Percentiles rank a stretch among this genome's conserved stretches.
Conservation (phyloP, 2,329 filamentous ascomycete genomes). For the Aureobasidium sp. region DNA sequence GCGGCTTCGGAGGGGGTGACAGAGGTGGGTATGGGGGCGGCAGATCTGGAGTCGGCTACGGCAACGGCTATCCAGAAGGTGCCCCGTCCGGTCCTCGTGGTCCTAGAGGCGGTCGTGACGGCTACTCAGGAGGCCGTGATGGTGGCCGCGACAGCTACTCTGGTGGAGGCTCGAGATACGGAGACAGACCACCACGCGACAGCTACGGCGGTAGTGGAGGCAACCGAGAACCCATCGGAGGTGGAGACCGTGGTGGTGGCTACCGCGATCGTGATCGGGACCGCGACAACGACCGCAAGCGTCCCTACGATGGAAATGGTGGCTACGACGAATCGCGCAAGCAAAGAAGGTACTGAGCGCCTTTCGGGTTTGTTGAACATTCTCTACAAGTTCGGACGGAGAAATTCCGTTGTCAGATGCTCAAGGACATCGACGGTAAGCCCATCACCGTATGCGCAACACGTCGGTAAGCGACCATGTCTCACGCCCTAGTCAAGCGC, state of each 20-base stretch:
- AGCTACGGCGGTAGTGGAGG: constrained; percentile 49
- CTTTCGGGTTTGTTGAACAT: constrained; percentile 3
- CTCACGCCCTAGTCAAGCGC: constrained; percentile 12
- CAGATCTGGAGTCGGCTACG: constrained; percentile 40
- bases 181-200: constrained; percentile 60
- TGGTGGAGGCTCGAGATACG: constrained; percentile 18
- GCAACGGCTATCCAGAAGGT: constrained; percentile 41
- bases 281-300: constrained; percentile 46
- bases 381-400: background rate
- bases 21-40: constrained; percentile 30
- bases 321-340: constrained; percentile 67
- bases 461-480: constrained; percentile 13
- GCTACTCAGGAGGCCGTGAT: constrained; percentile 20
- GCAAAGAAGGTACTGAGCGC: constrained; percentile 51
- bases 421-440: constrained; percentile 10
- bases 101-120: constrained; percentile 21
- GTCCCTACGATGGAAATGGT: constrained; percentile 59
- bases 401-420: background rate
- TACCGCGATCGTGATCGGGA: constrained; percentile 48
- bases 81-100: constrained; percentile 42
- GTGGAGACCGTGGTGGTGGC: constrained; percentile 29
- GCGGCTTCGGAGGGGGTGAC: constrained; percentile 32
- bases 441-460: constrained; percentile 8
- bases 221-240: constrained; percentile 33
- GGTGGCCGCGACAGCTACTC: constrained; percentile 23